A percentile compares a stretch with the other conserved stretches of the same genome.
Conservation (phyloP, 2,329 filamentous ascomycete genomes). For the Decorospora gaudefroyi region DNA sequence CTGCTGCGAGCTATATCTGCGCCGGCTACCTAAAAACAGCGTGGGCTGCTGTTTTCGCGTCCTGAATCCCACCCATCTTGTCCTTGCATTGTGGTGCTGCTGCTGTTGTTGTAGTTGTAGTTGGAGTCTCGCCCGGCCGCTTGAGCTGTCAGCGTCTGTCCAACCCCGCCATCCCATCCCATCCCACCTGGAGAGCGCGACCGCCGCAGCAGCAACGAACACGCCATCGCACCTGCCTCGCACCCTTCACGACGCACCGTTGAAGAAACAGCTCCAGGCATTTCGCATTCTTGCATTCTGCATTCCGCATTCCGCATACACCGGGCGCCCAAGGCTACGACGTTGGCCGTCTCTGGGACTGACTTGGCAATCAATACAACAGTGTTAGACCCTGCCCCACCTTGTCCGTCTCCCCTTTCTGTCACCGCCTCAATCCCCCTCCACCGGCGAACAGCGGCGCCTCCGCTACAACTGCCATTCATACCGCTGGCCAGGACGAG, state of each 20-base stretch:
- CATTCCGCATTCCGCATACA: too few species aligned
- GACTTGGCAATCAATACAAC: constrained; percentile 13
- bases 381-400: constrained; percentile 19
- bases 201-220: constrained; percentile 10
- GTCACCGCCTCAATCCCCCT: constrained; percentile 18
- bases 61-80: not conserved
- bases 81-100: not conserved
- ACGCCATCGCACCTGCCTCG: constrained; percentile 11
- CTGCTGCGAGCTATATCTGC: constrained; percentile 16
- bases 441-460: constrained; percentile 9
- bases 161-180: constrained; percentile 16
- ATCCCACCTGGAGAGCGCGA: constrained; percentile 11
- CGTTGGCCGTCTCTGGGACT: constrained; percentile 1
- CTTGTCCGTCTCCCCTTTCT: constrained; percentile 17
- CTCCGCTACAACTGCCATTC: constrained; percentile 3
- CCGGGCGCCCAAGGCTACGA: too few species aligned
- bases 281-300: too few species aligned
- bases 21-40: constrained; percentile 5
- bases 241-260: not conserved
- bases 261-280: not conserved
- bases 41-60: not conserved
- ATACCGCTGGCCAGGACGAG: not conserved
- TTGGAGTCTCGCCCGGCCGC: too few species aligned
- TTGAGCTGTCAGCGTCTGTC: constrained; percentile 7
- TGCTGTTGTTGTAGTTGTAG: constrained; percentile 1